Evolutionary conservation across 768 basidiomycete species (phyloP).

Genomic region (Strobilomyces dryophilus): DNA sequence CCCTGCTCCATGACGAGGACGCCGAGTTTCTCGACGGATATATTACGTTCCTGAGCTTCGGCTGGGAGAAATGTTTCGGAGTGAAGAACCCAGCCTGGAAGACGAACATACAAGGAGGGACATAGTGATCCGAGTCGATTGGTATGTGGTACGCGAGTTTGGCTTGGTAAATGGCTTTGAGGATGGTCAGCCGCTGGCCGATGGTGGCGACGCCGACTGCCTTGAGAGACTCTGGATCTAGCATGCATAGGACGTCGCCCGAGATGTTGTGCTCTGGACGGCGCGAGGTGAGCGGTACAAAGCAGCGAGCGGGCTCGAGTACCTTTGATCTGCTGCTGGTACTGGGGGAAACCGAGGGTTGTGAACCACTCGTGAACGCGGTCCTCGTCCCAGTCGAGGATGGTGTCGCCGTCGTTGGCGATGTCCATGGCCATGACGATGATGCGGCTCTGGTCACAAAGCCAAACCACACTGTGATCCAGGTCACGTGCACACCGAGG

Average conservation of each 20-base stretch:
- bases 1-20: constrained; percentile 73
- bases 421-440: constrained; percentile 27
- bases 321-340: constrained; percentile 82
- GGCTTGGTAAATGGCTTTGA: constrained; percentile 87
- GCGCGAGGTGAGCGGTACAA: constrained; percentile 2
- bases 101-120: constrained; percentile 74
- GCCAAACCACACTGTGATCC: not conserved
- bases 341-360: constrained; percentile 78
- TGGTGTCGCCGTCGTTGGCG: constrained; percentile 29
- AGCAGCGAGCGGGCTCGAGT: not conserved
- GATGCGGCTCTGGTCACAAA: not conserved
- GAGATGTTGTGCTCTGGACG: constrained; percentile 81
- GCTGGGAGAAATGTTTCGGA: constrained; percentile 35
- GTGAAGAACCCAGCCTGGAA: not conserved
- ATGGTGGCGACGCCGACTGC: constrained; percentile 85
- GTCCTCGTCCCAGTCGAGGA: constrained; percentile 66
- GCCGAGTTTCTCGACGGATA: constrained; percentile 65
- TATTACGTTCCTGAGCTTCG: constrained; percentile 50
- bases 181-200: constrained; percentile 87
- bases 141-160: constrained; percentile 83
- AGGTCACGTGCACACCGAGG: constrained; percentile 15
- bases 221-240: constrained; percentile 82
- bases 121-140: constrained; percentile 79
- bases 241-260: constrained; percentile 81
- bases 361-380: constrained; percentile 80